Evolutionary conservation across 2,329 filamentous ascomycete genomes (phyloP).

Genomic region (Colletotrichum lentis): DNA sequence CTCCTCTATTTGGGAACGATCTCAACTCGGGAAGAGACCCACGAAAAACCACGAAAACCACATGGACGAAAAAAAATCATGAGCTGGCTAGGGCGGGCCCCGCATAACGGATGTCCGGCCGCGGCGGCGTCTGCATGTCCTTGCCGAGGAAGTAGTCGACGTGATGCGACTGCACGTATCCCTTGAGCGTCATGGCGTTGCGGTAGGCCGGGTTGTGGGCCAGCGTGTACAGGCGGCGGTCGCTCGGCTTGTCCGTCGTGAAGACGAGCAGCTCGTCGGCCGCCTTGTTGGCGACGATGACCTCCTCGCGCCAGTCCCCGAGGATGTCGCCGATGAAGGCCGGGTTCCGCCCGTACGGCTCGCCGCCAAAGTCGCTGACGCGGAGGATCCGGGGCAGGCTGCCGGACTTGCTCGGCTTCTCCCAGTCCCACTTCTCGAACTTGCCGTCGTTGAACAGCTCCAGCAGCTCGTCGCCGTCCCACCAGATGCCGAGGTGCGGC

Average conservation of each 20-base stretch:
- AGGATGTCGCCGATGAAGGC: slow-evolving; percentile 40
- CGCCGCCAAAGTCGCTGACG: slow-evolving; percentile 27
- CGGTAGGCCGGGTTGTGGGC: slow-evolving; percentile 42
- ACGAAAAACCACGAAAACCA: too few species aligned
- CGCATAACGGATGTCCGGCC: slow-evolving; percentile 30
- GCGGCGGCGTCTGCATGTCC: slow-evolving; percentile 37
- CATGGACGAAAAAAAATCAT: too few species aligned
- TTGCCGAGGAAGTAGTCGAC: slow-evolving; percentile 41
- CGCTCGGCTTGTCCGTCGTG: slow-evolving; percentile 39
- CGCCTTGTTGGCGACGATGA: slow-evolving; percentile 36
- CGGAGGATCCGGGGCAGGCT: slow-evolving; percentile 13
- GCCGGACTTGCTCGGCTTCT: background rate
- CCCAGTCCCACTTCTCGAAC: slow-evolving; percentile 41
- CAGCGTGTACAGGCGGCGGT: slow-evolving; percentile 41
- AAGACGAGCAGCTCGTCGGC: slow-evolving; percentile 40
- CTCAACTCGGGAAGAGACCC: too few species aligned
- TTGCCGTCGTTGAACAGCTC: slow-evolving; percentile 42
- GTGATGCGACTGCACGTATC: slow-evolving; percentile 41
- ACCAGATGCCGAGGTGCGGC: slow-evolving; percentile 36
- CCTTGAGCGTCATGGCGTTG: slow-evolving; percentile 42
- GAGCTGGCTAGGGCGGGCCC: background rate
- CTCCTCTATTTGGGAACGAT: background rate
- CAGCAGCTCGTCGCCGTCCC: slow-evolving; percentile 37
- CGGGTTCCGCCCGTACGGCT: slow-evolving; percentile 27
- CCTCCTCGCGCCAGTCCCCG: slow-evolving; percentile 41